These are phyloP conservation scores for Helminthosporium solani DNA, from an alignment of 2,329 filamentous ascomycete genomes.

Conservation along the genomic window DNA sequence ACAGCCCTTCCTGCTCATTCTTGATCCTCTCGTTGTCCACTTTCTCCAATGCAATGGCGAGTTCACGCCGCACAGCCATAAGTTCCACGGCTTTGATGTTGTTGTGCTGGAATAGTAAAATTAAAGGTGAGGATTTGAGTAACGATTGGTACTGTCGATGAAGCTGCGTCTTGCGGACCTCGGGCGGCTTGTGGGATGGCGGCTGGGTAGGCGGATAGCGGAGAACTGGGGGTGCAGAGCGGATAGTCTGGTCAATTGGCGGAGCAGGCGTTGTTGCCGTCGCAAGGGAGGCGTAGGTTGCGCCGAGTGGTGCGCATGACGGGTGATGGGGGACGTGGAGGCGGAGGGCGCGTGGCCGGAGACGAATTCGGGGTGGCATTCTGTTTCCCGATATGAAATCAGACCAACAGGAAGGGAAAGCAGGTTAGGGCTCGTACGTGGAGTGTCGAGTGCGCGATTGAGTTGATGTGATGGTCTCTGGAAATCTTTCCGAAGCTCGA, in stretches of 20 bases:
- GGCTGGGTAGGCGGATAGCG: conserved; percentile 69
- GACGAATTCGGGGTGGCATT: conserved; percentile 43
- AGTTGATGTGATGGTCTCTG: conserved; percentile 16
- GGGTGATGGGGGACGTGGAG: conserved; percentile 24
- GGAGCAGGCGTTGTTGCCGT: conserved; percentile 55
- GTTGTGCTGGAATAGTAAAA: conserved; percentile 84
- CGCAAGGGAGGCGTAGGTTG: conserved; percentile 53
- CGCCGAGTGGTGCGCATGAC: conserved; percentile 31
- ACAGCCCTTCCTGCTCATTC: conserved; percentile 50
- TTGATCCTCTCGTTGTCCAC: conserved; percentile 70
- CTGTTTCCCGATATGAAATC: conserved; percentile 5
- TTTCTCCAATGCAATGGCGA: conserved; percentile 61
- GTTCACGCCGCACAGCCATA: conserved; percentile 69
- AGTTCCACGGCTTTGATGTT: conserved; percentile 74
- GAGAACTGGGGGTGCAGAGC: conserved; percentile 48
- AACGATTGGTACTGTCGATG: conserved; percentile 84
- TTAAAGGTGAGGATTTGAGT: conserved; percentile 78
- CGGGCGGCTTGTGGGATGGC: conserved; percentile 80
- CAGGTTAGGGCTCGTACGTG: conserved; percentile 22
- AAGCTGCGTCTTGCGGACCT: conserved; percentile 88
- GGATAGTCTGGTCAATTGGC: conserved; percentile 52
- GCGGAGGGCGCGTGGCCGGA: conserved; percentile 34
- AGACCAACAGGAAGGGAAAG: background rate
- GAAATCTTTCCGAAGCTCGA: conserved; percentile 32
- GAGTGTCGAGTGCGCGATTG: conserved; percentile 28